phyloP scores from a whole-genome alignment of 2,329 filamentous ascomycete species.

The Colletotrichum sp. region DNA sequence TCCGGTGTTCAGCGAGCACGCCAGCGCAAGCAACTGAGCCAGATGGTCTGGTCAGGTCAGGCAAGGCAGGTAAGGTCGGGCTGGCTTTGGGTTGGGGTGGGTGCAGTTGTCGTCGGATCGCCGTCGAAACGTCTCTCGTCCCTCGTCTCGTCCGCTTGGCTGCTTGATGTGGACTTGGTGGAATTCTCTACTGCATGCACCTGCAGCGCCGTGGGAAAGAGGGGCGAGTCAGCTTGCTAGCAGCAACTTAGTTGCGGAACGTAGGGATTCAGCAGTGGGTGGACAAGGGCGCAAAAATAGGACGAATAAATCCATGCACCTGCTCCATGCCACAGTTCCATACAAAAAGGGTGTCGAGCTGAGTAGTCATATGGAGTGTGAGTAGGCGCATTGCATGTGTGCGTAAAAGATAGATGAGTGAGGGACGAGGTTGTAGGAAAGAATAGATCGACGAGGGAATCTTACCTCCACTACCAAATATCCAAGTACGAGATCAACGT shows the following conservation, averaged over 20 bases:
- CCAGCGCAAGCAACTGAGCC: not conserved
- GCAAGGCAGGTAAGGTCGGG: not conserved
- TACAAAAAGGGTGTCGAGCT: not conserved
- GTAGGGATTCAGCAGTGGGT: not conserved
- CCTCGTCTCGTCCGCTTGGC: not conserved
- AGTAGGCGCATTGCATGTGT: not conserved
- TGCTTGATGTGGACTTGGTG: not conserved
- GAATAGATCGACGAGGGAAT: not conserved
- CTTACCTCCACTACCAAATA: not conserved
- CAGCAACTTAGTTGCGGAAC: not conserved
- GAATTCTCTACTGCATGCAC: conserved; percentile 10
- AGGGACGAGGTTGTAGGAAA: not conserved
- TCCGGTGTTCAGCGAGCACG: not conserved
- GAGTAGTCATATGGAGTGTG: not conserved
- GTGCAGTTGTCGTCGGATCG: conserved; percentile 8
- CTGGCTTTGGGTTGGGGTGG: conserved; percentile 1
- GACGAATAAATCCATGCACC: conserved; percentile 10
- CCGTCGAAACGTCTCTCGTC: conserved; percentile 9
- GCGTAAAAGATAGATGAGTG: not conserved
- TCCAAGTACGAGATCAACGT: conserved; percentile 5
- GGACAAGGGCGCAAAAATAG: conserved; percentile 10
- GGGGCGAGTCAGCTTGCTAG: conserved; percentile 16
- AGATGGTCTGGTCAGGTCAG: not conserved
- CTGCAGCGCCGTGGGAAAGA: conserved; percentile 14
- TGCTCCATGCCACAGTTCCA: not conserved